Conservation (phyloP, 2,329 filamentous ascomycete genomes). For the Fusarium redolens region DNA sequence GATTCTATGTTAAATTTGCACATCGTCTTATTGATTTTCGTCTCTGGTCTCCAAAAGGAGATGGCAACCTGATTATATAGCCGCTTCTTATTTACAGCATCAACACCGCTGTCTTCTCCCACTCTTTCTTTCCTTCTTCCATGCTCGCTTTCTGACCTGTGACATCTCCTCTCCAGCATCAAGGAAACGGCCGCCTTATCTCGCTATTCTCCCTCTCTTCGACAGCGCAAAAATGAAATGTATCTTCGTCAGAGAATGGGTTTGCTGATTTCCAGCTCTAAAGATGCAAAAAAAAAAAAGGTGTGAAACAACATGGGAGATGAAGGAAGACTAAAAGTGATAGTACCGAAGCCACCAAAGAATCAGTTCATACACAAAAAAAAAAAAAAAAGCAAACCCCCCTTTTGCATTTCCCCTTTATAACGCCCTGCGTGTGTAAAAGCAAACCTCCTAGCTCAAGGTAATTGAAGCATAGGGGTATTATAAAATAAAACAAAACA, state of each 20-base stretch:
- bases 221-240: slow-evolving; percentile 37
- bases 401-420: slow-evolving; percentile 46
- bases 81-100: slow-evolving; percentile 40
- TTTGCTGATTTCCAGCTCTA: slow-evolving; percentile 47
- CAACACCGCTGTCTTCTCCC: slow-evolving; percentile 8
- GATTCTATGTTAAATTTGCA: slow-evolving; percentile 11
- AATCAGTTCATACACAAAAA: slow-evolving; percentile 34
- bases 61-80: slow-evolving; percentile 45
- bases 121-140: slow-evolving; percentile 1
- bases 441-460: slow-evolving; percentile 38
- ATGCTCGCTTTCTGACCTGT: slow-evolving; percentile 19
- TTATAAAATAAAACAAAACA: slow-evolving; percentile 36
- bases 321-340: slow-evolving; percentile 38
- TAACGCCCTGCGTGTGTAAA: slow-evolving; percentile 51
- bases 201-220: neutral
- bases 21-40: slow-evolving; percentile 41
- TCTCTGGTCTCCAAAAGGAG: slow-evolving; percentile 44
- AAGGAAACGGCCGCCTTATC: neutral
- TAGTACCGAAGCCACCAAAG: slow-evolving; percentile 36
- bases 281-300: slow-evolving; percentile 39
- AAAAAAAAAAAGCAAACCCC: slow-evolving; percentile 10
- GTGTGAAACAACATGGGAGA: slow-evolving; percentile 39
- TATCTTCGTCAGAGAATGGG: slow-evolving; percentile 44
- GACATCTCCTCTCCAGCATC: slow-evolving; percentile 1
- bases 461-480: slow-evolving; percentile 15